These are phyloP conservation scores for Hysterangium stoloniferum DNA, from an alignment of 768 basidiomycete genomes.

Conservation along the genomic window DNA sequence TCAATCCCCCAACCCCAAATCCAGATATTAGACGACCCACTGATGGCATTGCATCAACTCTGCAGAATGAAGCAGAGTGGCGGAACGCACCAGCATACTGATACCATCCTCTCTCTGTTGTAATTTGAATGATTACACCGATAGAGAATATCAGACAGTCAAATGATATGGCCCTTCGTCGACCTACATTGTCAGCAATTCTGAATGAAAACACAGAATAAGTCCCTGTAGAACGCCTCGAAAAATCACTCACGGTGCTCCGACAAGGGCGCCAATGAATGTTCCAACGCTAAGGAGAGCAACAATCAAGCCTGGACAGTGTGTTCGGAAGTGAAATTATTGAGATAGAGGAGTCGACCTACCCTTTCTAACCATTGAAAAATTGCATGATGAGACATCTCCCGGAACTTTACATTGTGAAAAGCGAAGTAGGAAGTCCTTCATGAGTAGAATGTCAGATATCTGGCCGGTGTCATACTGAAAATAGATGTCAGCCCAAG, in stretches of 20 bases:
- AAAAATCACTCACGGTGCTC: constrained; percentile 43
- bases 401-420: constrained; percentile 38
- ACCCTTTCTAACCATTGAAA: constrained; percentile 45
- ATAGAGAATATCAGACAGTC: constrained; percentile 52
- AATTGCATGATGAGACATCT: constrained; percentile 38
- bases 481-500: not conserved
- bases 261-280: constrained; percentile 50
- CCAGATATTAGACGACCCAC: constrained; percentile 61
- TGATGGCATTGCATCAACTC: constrained; percentile 13
- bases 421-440: constrained; percentile 59
- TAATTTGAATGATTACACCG: constrained; percentile 55
- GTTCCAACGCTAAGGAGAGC: constrained; percentile 66
- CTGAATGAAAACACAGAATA: constrained; percentile 22
- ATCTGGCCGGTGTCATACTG: constrained; percentile 73
- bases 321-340: not conserved
- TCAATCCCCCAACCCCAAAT: constrained; percentile 59
- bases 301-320: constrained; percentile 51
- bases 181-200: constrained; percentile 55
- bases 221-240: not conserved
- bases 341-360: not conserved
- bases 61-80: not conserved
- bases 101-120: constrained; percentile 45
- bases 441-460: constrained; percentile 67
- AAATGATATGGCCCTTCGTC: constrained; percentile 55
- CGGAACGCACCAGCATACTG: constrained; percentile 36